Evolutionary conservation across 2,329 filamentous ascomycete genomes (phyloP), one percentile per base, ranked within the genome.

Genomic region (Fusarium phyllophilum): DNA sequence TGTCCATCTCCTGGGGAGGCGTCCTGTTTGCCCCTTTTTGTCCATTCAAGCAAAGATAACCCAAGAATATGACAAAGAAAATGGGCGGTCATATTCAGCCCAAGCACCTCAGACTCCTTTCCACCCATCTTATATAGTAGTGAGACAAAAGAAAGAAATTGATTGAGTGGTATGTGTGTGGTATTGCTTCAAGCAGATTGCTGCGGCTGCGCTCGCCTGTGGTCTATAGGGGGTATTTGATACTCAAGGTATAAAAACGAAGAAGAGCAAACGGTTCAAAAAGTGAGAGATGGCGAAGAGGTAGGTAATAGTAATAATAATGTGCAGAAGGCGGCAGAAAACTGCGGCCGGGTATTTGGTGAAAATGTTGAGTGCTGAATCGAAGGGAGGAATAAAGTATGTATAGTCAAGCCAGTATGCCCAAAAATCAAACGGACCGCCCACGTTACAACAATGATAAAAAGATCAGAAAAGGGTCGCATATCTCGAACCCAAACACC

Each of bases 141-240:
- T 73, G 58, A 73, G 66, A 82, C 78, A 81, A 77, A 81, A 63
- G 78, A 78, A 80, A 79, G 66, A 75, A 75, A 68, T 72, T 78
- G 74, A 72, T 79, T 66, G 75, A 75, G 73, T 79, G 60, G 73
- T 55, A 71, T 77, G 73, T 68, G 64, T 76, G 70, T 67, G 62
- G 67, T 72, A 66, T 73, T 76, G 80, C 77, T 77, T 80, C 76
- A 78, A 78, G 78, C 76, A 78, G 62, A 72, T 77, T 67, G 72
- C 68, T 67, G 70, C 68, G 68, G 74, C 72, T 75, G 74, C 74
- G 78, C 74, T 78, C 75, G 78, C 78, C 77, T 78, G 79, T 78
- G 78, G 78, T 82, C 81, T 82, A 82, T 82, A 79, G 69, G 76
- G 79, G 81, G 80, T 83, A 82, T 82, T 82, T 79, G 75, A 79